Base-by-base conservation (phyloP, 2,329 filamentous ascomycete species). In the Endothia cerciana region DNA sequence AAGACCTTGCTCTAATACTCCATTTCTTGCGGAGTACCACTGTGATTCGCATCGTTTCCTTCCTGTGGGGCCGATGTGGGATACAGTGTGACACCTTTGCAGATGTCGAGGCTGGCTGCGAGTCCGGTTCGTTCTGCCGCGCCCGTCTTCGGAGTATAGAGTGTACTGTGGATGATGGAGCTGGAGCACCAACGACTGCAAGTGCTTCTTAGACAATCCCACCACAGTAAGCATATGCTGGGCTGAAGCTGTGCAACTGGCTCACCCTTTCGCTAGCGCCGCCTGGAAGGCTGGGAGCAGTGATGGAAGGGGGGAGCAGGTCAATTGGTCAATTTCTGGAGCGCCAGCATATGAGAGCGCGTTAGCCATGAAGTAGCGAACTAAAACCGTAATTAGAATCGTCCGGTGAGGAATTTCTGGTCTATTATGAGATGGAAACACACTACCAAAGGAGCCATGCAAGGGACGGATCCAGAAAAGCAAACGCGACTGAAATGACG, bases 401-500 rank as follows among this genome's bases (percentile, higher is more conserved):
- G 41, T 45, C 22, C 33, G 8, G 22, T 30, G 36, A 30, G 57
- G 28, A 59, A 40, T 22, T 58, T 8, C 41, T 45, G 41, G n/a
- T n/a, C n/a, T 22, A 22, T 22, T 8, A 4, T 36, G 33, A 49
- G 45, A 49, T 28, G 22, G 45, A 13, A 25, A 15, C 45, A 45
- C 19, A 45, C 7, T 4, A 45, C 22, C 17, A 45, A 17, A 47
- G 45, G 45, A 13, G 47, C 13, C 47, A 28, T 17, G 47, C 47
- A 51, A 51, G 47, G 47, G 47, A 51, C 47, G 47, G 25, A 28
- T 28, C 47, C 47, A 51, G 47, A 15, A 51, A 51, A 30, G 47
- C 47, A 28, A 49, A 28, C 45, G 45, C 45, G 47, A 51, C 7
- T 55, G 38, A 61, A 47, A 67, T 67, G 65, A 67, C 65, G 65